phyloP scores from a whole-genome alignment of 371 early-diverging fungal species.

The Batrachochytrium dendrobatidis region DNA sequence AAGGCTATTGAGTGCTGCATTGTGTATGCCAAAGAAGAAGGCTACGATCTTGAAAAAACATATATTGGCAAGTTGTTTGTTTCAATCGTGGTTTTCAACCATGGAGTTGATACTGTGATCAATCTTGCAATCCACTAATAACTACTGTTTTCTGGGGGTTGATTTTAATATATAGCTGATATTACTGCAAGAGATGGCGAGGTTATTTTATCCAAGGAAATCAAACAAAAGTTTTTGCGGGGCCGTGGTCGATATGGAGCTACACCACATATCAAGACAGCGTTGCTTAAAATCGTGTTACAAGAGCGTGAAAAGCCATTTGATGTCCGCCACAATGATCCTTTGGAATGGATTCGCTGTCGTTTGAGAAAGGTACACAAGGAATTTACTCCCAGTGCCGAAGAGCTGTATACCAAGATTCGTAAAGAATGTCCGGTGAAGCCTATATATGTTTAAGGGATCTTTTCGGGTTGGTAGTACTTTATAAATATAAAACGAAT shows the following conservation, averaged over 20 bases:
- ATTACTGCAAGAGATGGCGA: constrained; percentile 7
- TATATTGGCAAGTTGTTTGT: constrained; percentile 27
- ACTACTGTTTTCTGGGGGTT: not conserved
- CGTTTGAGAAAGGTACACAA: constrained; percentile 20
- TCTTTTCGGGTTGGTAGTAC: too few species aligned
- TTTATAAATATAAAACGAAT: too few species aligned
- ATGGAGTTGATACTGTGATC: not conserved
- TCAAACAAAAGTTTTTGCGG: constrained; percentile 20
- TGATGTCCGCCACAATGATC: constrained; percentile 16
- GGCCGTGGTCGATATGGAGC: constrained; percentile 42
- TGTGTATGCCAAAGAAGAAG: constrained; percentile 24
- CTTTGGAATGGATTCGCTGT: constrained; percentile 31
- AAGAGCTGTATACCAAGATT: constrained; percentile 17
- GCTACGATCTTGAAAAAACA: constrained; percentile 29
- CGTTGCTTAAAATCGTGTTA: constrained; percentile 22
- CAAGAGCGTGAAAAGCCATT: constrained; percentile 35
- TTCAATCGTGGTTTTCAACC: not conserved
- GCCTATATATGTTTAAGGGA: constrained; percentile 17
- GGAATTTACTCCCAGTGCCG: constrained; percentile 10
- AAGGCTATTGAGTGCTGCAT: constrained; percentile 22
- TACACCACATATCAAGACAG: constrained; percentile 28
- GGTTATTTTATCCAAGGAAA: constrained; percentile 18
- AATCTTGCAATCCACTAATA: not conserved
- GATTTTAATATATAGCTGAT: not conserved
- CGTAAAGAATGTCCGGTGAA: constrained; percentile 9